phyloP scores from a whole-genome alignment of 169 alveolate genomes.

The Babesia divergens region DNA sequence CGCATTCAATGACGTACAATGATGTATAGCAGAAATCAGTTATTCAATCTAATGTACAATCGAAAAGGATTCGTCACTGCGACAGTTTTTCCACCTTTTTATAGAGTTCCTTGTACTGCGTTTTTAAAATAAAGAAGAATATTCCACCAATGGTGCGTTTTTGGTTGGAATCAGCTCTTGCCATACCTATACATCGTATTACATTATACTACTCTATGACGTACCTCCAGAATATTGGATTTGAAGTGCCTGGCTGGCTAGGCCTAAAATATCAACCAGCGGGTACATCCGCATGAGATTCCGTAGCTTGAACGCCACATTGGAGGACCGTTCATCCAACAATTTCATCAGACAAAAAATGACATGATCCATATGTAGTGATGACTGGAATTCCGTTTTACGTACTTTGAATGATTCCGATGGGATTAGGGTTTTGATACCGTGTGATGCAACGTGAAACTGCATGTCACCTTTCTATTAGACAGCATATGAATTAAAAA shows the following conservation, averaged over 20 bases:
- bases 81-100: constrained; percentile 18
- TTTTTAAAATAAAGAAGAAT: constrained; percentile 50
- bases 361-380: constrained; percentile 5
- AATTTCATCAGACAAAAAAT: not conserved
- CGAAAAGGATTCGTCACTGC: too few relatives aligned
- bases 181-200: not conserved
- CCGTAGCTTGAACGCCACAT: constrained; percentile 21
- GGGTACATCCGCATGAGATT: not conserved
- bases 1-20: too few relatives aligned
- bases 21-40: too few relatives aligned
- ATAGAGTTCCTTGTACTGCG: constrained; percentile 23
- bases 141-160: constrained; percentile 60
- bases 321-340: constrained; percentile 11
- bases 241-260: constrained; percentile 25
- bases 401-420: not conserved
- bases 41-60: too few relatives aligned
- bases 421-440: not conserved
- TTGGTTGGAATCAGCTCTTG: not conserved
- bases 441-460: not conserved
- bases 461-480: not conserved
- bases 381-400: not conserved
- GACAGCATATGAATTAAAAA: not conserved
- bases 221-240: constrained; percentile 47
- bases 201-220: not conserved
- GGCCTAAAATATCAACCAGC: constrained; percentile 3